Conservation (phyloP, 805 yeast species). For the Kodamaea jinghongensis region DNA sequence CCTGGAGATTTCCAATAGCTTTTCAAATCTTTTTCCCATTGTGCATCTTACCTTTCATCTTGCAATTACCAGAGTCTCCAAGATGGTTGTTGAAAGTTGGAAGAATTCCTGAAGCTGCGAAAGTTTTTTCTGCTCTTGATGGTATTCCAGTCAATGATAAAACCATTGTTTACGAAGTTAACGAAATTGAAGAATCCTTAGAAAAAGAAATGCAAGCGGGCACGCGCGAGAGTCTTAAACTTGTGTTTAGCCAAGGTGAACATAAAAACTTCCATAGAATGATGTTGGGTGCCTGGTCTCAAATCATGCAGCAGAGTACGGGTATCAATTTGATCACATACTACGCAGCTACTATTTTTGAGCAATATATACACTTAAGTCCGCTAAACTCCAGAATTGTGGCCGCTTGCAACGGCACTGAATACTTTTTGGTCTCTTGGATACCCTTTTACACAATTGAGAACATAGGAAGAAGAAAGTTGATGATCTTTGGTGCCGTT, state of each 20-base stretch:
- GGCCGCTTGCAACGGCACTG: constrained; percentile 45
- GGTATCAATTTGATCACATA: constrained; percentile 48
- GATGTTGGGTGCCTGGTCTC: constrained; percentile 43
- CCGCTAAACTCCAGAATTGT: constrained; percentile 39
- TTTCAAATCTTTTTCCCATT: constrained; percentile 6
- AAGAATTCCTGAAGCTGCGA: constrained; percentile 21
- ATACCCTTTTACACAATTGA: constrained; percentile 32
- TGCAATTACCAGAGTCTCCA: constrained; percentile 39
- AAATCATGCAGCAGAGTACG: constrained; percentile 47
- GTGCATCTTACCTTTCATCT: constrained; percentile 1
- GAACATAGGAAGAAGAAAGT: constrained; percentile 37
- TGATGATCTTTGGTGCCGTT: constrained; percentile 38
- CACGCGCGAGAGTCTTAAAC: constrained; percentile 20
- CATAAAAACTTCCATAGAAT: constrained; percentile 48
- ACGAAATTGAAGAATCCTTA: constrained; percentile 17
- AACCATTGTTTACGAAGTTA: constrained; percentile 16
- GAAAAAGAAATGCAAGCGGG: constrained; percentile 14
- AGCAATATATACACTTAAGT: constrained; percentile 28
- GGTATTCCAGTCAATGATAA: constrained; percentile 11
- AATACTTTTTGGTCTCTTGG: constrained; percentile 39
- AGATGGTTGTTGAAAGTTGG: constrained; percentile 26
- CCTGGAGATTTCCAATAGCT: constrained; percentile 7
- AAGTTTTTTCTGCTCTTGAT: constrained; percentile 8
- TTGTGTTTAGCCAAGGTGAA: constrained; percentile 35
- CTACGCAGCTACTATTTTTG: constrained; percentile 44